A percentile compares a stretch with the other conserved stretches of the same genome.
Evolutionary conservation across 2,329 filamentous ascomycete species (phyloP).

Genomic region (Aureobasidium sp.): DNA sequence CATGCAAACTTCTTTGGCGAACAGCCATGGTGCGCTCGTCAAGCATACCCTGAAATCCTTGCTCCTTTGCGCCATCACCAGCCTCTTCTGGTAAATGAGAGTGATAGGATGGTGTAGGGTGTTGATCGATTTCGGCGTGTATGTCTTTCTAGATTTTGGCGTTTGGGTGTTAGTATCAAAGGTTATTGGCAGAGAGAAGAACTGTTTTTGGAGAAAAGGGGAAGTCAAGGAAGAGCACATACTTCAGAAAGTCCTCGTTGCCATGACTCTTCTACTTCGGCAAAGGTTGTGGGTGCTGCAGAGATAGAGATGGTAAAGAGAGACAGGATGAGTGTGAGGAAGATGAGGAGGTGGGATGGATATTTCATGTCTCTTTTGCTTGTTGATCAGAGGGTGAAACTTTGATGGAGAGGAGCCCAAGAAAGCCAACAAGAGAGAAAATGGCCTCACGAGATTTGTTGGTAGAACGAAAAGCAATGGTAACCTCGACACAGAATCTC

Average conservation of each 20-base stretch:
- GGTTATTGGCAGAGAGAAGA: too few relatives aligned
- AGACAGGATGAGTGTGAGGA: not conserved
- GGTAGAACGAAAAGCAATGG: too few relatives aligned
- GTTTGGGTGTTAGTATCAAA: not conserved
- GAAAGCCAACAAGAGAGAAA: too few relatives aligned
- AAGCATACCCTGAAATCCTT: not conserved
- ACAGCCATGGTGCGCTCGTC: constrained; percentile 8
- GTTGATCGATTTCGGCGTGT: not conserved
- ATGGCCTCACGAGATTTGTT: too few relatives aligned
- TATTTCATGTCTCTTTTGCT: not conserved
- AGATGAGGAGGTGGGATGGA: not conserved
- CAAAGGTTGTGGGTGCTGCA: not conserved
- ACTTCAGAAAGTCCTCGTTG: constrained; percentile 12
- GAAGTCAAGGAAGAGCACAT: not conserved
- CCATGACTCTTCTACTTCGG: constrained; percentile 7
- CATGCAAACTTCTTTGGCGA: not conserved
- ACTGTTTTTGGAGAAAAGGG: not conserved
- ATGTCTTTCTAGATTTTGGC: not conserved
- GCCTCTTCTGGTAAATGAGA: not conserved
- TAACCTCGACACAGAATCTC: not conserved
- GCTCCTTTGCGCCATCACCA: not conserved
- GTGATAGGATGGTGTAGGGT: not conserved
- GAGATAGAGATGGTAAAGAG: not conserved
- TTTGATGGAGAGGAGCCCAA: too few relatives aligned
- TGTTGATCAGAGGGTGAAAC: not conserved